Evolutionary conservation across 495 filamentous ascomycete species (phyloP).

Genomic region (Talaromyces ruber): DNA sequence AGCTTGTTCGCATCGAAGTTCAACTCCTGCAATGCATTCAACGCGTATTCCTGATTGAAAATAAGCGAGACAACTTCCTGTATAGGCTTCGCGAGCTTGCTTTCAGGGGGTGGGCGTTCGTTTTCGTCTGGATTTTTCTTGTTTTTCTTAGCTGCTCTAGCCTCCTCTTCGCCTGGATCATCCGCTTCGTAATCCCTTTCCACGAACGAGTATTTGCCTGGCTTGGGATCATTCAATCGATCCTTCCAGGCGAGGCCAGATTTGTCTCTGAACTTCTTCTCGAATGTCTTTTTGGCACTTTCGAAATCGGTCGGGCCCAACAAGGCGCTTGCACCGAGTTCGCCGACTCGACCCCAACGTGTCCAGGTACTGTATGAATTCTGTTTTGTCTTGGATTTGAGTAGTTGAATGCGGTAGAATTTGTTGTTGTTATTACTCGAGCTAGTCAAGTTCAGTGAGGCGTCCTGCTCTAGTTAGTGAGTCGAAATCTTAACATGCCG

Average conservation of each 20-base stretch:
- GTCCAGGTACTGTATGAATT: conserved; percentile 49
- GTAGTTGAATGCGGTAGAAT: conserved; percentile 58
- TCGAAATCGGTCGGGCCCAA: conserved; percentile 32
- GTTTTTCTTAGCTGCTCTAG: conserved; percentile 8
- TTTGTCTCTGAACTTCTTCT: conserved; percentile 74
- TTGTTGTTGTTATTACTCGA: conserved; percentile 59
- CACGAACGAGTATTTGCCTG: conserved; percentile 68
- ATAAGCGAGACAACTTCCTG: conserved; percentile 70
- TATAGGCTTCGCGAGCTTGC: conserved; percentile 46
- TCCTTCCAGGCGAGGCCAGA: conserved; percentile 60
- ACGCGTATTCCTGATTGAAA: conserved; percentile 66
- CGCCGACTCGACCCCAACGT: conserved; percentile 74
- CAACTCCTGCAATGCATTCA: conserved; percentile 54
- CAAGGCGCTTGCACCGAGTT: conserved; percentile 49
- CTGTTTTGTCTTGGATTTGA: conserved; percentile 14
- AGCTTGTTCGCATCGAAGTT: conserved; percentile 73
- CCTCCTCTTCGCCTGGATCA: conserved; percentile 47
- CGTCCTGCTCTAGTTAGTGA: conserved; percentile 22
- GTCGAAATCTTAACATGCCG: neutral
- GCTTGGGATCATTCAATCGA: conserved; percentile 48
- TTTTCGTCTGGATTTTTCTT: conserved; percentile 20
- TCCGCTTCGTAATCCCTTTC: conserved; percentile 61
- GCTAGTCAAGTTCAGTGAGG: conserved; percentile 40
- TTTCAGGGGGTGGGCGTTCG: conserved; percentile 26
- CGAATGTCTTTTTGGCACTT: conserved; percentile 45